phyloP scores from a whole-genome alignment of 2,329 filamentous ascomycete genomes.

The Paecilomyces variotii region DNA sequence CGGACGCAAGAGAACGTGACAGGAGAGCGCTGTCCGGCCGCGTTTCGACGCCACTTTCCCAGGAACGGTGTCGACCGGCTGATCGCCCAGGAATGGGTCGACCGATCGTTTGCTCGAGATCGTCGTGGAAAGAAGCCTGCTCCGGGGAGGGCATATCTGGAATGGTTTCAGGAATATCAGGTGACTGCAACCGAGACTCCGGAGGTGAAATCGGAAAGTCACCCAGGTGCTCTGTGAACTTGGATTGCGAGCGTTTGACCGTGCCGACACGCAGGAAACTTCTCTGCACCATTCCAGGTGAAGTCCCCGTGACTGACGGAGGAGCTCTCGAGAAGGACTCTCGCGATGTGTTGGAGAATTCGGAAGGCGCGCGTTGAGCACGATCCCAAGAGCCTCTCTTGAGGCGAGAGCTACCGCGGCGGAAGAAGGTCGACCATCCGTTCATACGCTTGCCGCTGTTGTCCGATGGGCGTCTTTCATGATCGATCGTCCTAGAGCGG shows the following conservation, averaged over 20 bases:
- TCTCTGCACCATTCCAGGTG: slow-evolving; percentile 29
- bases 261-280: slow-evolving; percentile 45
- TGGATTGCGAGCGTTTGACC: slow-evolving; percentile 76
- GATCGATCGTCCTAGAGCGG: slow-evolving; percentile 45
- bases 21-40: slow-evolving; percentile 40
- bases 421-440: slow-evolving; percentile 68
- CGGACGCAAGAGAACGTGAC: slow-evolving; percentile 82
- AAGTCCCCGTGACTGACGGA: slow-evolving; percentile 37
- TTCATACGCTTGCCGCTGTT: slow-evolving; percentile 38
- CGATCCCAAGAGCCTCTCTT: slow-evolving; percentile 47
- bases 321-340: slow-evolving; percentile 66
- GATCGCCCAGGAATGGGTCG: slow-evolving; percentile 1
- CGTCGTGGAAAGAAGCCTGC: not conserved
- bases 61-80: not conserved
- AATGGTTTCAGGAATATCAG: slow-evolving; percentile 48
- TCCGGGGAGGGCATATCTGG: slow-evolving; percentile 8
- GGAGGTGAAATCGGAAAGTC: slow-evolving; percentile 81
- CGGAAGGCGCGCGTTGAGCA: slow-evolving; percentile 52
- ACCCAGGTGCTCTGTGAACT: slow-evolving; percentile 85
- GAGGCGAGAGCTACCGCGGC: slow-evolving; percentile 51
- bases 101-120: not conserved
- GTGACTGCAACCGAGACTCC: slow-evolving; percentile 71
- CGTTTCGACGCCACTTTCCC: not conserved
- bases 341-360: slow-evolving; percentile 86
- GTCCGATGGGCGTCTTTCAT: slow-evolving; percentile 49